These are phyloP conservation scores for Teratosphaeria nubilosa DNA, from an alignment of 2,329 filamentous ascomycete species.

Conservation along the genomic window DNA sequence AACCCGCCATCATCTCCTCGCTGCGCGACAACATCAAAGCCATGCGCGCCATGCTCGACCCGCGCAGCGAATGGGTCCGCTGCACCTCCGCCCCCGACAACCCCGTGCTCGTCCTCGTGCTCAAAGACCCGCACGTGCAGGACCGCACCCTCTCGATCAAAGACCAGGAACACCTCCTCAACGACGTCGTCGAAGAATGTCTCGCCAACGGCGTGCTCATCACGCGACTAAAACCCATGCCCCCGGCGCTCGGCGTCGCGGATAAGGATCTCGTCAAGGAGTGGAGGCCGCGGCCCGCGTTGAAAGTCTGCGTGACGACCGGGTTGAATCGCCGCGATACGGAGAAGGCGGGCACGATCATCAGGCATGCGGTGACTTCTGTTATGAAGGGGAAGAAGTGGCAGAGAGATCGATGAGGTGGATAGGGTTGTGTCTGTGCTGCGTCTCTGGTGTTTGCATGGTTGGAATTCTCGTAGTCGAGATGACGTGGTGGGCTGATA, in stretches of 20 bases:
- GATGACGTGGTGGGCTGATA: too few relatives aligned
- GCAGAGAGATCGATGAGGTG: slow-evolving; percentile 8
- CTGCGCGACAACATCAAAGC: slow-evolving; percentile 78
- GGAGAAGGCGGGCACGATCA: slow-evolving; percentile 80
- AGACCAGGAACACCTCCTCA: slow-evolving; percentile 75
- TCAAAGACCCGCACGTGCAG: slow-evolving; percentile 74
- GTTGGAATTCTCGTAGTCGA: too few relatives aligned
- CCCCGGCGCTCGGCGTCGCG: slow-evolving; percentile 46
- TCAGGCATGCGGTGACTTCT: slow-evolving; percentile 89
- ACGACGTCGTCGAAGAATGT: slow-evolving; percentile 90
- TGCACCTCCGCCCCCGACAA: slow-evolving; percentile 77
- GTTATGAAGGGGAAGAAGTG: slow-evolving; percentile 52
- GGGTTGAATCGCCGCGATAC: slow-evolving; percentile 88
- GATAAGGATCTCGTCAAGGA: slow-evolving; percentile 52
- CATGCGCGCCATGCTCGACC: slow-evolving; percentile 81
- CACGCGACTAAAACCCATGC: slow-evolving; percentile 71
- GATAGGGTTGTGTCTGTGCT: too few relatives aligned
- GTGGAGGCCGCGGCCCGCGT: slow-evolving; percentile 63
- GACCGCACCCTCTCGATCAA: slow-evolving; percentile 54
- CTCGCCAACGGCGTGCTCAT: slow-evolving; percentile 84
- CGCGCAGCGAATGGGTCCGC: slow-evolving; percentile 82
- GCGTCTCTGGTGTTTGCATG: background rate
- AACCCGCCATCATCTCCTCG: slow-evolving; percentile 67
- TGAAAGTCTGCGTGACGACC: slow-evolving; percentile 85
- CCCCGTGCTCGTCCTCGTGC: slow-evolving; percentile 69